Base-by-base conservation (phyloP, 2,329 filamentous ascomycete species). In the Aspergillus felis region DNA sequence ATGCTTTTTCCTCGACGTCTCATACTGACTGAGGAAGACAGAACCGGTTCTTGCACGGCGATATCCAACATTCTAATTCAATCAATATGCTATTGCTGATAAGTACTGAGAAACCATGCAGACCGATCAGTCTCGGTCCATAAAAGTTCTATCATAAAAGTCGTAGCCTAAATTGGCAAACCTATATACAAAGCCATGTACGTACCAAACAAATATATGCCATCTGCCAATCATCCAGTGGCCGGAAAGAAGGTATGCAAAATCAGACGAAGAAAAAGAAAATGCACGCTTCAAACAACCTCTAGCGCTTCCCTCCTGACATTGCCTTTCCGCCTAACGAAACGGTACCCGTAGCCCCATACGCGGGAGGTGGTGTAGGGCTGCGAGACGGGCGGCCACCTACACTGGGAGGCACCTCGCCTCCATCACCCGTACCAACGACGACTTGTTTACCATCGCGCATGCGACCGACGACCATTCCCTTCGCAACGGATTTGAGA, bases 401-500 rank as follows among this genome's bases (percentile, higher is more conserved):
- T 25, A 51, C 55, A 22, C 56, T 62, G 44, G 64, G 52, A 12
- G 71, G 64, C 5, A 74, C 54, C n/a, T 73, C 65, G 22, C 77
- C 77, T 28, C 78, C 78, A 60, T 80, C 78, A 29, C 77, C 79
- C 28, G 68, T 64, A 29, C 79, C 78, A 10, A 81, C 79, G 29
- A 81, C 71, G 10, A 81, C 73, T 62, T 80, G 74, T 57, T 79
- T 70, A 7, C 79, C 79, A 54, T 80, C 76, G 46, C 73, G 76
- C 75, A 81, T 79, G 41, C 73, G 75, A 24, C 79, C 79, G 38
- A 81, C 76, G 2, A 80, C 76, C 94, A 99, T 97, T 44, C 94
- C 92, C 79, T 96, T 97, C 22, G 92, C 94, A 1, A 97, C 94
- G 46, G 89, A 91, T 80, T 97, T 99, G 71, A 99, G 84, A 47